phyloP scores from a whole-genome alignment of 192 early-diverging fungal species.

The Coemansia sp. region DNA sequence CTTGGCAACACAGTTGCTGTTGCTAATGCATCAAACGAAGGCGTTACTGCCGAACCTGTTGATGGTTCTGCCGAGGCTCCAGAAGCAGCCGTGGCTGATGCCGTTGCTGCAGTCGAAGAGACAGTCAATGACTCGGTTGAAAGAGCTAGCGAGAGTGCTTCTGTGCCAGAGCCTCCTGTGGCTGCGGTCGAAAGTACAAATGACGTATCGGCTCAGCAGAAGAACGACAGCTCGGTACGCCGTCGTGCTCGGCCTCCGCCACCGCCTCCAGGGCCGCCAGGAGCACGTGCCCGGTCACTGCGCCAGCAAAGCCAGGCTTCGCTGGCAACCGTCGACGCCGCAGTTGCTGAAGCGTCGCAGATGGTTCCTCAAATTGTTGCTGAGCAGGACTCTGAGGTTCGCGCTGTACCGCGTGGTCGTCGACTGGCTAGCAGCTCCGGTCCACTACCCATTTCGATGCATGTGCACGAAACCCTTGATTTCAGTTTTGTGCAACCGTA shows the following conservation, averaged over 20 bases:
- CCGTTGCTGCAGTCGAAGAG: not conserved
- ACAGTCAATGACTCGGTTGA: not conserved
- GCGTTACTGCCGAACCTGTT: slow-evolving; percentile 6
- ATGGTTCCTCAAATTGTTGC: not conserved
- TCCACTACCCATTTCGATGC: slow-evolving; percentile 30
- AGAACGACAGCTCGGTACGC: slow-evolving; percentile 31
- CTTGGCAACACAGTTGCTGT: not conserved
- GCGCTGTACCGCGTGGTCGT: slow-evolving; percentile 23
- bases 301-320: slow-evolving; percentile 15
- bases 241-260: slow-evolving; percentile 47
- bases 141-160: not conserved
- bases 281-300: slow-evolving; percentile 14
- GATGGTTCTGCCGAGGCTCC: not conserved
- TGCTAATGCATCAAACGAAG: not conserved
- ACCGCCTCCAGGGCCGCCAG: slow-evolving; percentile 23
- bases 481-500: slow-evolving; percentile 9
- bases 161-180: not conserved
- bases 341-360: not conserved
- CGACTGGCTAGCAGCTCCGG: slow-evolving; percentile 21
- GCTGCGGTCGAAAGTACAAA: not conserved
- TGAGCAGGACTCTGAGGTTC: slow-evolving; percentile 9
- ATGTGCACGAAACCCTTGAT: slow-evolving; percentile 42
- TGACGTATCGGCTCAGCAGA: slow-evolving; percentile 1
- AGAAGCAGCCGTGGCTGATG: not conserved
- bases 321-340: slow-evolving; percentile 4